Base-by-base conservation (phyloP, 352 stramenopile genomes). In the Globisporangium cederbergense region DNA sequence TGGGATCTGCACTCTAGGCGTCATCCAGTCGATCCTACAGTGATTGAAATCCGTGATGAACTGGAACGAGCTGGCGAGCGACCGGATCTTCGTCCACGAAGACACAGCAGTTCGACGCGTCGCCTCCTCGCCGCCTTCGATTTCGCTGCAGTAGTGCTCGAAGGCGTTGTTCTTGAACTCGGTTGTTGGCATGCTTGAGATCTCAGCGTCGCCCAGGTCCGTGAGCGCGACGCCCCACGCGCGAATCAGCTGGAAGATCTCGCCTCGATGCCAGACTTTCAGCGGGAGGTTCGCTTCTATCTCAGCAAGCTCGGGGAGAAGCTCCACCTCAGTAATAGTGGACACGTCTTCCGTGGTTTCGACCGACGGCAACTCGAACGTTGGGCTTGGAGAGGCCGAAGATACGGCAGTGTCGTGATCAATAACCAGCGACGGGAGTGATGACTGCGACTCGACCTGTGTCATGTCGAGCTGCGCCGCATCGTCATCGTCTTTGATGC, bases 41-140 rank as follows among this genome's bases (percentile, higher is more conserved):
- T 40, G 43, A 30, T 63, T 51, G 34, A 63, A 63, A 18, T 43
- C 57, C 16, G 11, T 32, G 22, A 56, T 63, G 28, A 38, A 56
- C 57, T 63, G 42, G 57, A 47, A 45, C 28, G 50, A 40, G 30
- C 50, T 25, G 13, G 32, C 50, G 50, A 55, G 50, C 50, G 50
- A 55, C 14, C 20, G 6, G 50, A 40, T 34, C n/a, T 55, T 55
- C 50, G 50, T 38, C 50, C 50, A 55, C 7, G 25, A 55, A 40
- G 50, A 49, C 43, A 49, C 43, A 10, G 18, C 43, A 22, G 25
- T 25, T 3, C 25, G 50, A 4, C 14, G 14, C 25, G 9, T 55
- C 25, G 50, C 14, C 16, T 40, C 25, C 14, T 55, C 25, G 14
- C 50, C 50, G 14, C 25, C 50, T 55, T 55, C 16, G 2, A 34